Evolutionary conservation across 495 filamentous ascomycete genomes (phyloP), one percentile per base, ranked within the genome.

Genomic region (Podospora conica): DNA sequence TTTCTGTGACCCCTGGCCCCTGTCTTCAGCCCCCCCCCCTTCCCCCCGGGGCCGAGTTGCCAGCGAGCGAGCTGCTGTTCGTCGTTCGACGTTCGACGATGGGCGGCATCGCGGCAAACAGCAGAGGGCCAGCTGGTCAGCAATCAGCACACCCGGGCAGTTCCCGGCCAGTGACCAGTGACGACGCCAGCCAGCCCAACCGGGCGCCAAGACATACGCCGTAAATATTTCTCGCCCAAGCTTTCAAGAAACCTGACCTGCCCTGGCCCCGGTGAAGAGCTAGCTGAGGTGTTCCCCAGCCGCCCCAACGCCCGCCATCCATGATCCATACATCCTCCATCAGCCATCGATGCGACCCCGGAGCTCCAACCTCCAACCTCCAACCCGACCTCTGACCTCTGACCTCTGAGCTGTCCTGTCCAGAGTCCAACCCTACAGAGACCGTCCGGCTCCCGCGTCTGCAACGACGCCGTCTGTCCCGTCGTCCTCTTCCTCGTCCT

Each of bases 151-250:
- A 48, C 40, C 40, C n/a, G n/a, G n/a, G n/a, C 18, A 48, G 58
- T 25, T 59, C 29, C 58, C 58, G 20, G 25, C 15, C 40, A 48
- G 40, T 48, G 58, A 29, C 29, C 58, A 27, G 2, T 33, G 57
- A 25, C 55, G 23, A 29, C 58, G 58, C 27, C 58, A 59, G n/a
- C 58, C 58, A 59, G n/a, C 58, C 58, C 58, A 59, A 33, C 58
- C 56, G 20, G 9, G 9, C 58, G 40, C 40, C 24, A 29, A 59
- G 29, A 22, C 25, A 48, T 48, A 48, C n/a, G n/a, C n/a, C n/a
- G n/a, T n/a, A 57, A 59, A 59, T 59, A 59, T 59, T 59, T 59
- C 40, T n/a, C 40, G 58, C 58, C 58, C 57, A 59, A 57, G 58
- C 24, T 59, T n/a, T 11, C 11, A 3, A n/a, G n/a, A n/a, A n/a